Base-by-base conservation (phyloP, 805 yeast genomes). In the Ogataea pilisensis region DNA sequence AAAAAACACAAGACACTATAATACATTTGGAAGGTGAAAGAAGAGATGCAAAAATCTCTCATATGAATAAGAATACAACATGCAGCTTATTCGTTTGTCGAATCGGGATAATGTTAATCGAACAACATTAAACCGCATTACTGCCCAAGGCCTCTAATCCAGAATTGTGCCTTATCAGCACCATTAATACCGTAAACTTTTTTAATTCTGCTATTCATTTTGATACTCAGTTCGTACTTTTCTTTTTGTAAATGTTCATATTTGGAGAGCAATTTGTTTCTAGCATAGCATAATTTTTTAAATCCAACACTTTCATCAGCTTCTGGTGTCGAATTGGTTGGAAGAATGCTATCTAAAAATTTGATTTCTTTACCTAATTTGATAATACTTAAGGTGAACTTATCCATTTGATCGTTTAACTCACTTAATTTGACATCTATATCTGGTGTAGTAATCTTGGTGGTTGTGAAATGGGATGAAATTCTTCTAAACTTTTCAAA, bases 101-200 rank as follows among this genome's bases (percentile, higher is more conserved):
- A n/a, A n/a, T n/a, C n/a, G n/a, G n/a, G n/a, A n/a, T n/a, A n/a
- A n/a, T n/a, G n/a, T n/a, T n/a, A n/a, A n/a, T n/a, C n/a, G 26
- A 22, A 22, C 7, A 8, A 11, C 26, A 22, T 22, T 22, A 11
- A 7, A 22, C 7, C 11, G 7, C 8, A 8, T 27, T n/a, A 27
- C 13, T 27, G 16, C 8, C 30, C 16, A 27, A 27, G 71, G 69
- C 78, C 76, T 66, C 78, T 73, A 57, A 72, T 73, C 77, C 65
- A 63, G 69, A 72, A 75, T 67, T 73, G 76, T 58, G 78, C 76
- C 62, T 70, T 69, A 37, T 57, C 61, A 11, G 61, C 58, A 17
- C 60, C 61, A 29, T 59, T 49, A 30, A 38, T 50, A 17, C 65
- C 66, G 42, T 59, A 54, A 9, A 60, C 43, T 29, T 45, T 52